Conservation (phyloP, 352 stramenopile genomes). For the Heterotrichella gracilis region DNA sequence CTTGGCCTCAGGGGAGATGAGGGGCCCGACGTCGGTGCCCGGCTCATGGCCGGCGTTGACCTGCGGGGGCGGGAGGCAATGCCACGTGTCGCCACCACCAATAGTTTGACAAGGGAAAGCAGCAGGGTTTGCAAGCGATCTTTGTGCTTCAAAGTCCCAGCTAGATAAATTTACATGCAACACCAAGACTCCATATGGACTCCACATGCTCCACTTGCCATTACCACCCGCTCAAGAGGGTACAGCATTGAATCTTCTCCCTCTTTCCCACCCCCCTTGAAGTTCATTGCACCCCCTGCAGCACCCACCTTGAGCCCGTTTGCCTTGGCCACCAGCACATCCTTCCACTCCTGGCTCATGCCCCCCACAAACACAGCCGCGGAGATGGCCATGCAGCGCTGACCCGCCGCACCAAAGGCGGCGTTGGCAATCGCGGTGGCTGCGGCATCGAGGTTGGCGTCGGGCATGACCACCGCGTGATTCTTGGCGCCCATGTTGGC, state of each 20-base stretch:
- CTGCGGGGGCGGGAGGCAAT: too few relatives aligned
- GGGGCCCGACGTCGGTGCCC: slow-evolving; percentile 29
- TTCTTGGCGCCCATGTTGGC: slow-evolving; percentile 89
- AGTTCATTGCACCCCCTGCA: too few relatives aligned
- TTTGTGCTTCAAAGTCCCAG: too few relatives aligned
- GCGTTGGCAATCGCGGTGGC: slow-evolving; percentile 48
- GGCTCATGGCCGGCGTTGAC: slow-evolving; percentile 27
- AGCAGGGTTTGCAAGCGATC: too few relatives aligned
- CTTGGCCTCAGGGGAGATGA: slow-evolving; percentile 49
- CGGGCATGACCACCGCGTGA: slow-evolving; percentile 68
- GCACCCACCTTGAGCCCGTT: slow-evolving; percentile 53
- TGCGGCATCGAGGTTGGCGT: slow-evolving; percentile 52
- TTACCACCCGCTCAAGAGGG: too few relatives aligned
- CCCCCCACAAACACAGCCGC: slow-evolving; percentile 72
- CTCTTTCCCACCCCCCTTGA: too few relatives aligned
- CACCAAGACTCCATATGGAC: too few relatives aligned
- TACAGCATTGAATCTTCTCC: too few relatives aligned
- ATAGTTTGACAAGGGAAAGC: too few relatives aligned
- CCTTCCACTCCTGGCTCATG: slow-evolving; percentile 45
- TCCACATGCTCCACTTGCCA: too few relatives aligned
- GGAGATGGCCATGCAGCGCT: slow-evolving; percentile 82
- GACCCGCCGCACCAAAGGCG: slow-evolving; percentile 69
- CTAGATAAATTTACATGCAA: too few relatives aligned
- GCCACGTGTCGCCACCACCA: too few relatives aligned
- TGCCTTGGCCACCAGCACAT: slow-evolving; percentile 50